phyloP scores from a whole-genome alignment of 305 asterid genomes.

The Fraxinus platypoda region DNA sequence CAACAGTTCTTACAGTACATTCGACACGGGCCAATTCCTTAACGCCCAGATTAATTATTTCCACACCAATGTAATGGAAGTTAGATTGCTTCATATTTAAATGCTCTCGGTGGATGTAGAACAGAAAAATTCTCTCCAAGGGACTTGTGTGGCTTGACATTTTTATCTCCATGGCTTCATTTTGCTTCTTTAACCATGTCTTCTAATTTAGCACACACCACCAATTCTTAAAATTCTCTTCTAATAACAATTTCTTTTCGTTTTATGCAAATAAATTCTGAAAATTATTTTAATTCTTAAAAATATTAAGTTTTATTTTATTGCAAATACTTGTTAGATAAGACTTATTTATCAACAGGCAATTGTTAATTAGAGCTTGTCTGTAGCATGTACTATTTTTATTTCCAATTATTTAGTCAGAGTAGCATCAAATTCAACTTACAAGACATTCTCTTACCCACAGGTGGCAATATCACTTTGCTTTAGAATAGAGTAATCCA shows the following conservation, averaged over 20 bases:
- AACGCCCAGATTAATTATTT: neutral
- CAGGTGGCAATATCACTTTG: neutral
- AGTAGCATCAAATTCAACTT: neutral
- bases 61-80: conserved; percentile 7
- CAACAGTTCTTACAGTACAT: conserved; percentile 10
- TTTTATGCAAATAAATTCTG: neutral
- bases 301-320: neutral
- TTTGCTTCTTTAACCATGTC: neutral
- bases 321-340: neutral
- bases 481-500: neutral
- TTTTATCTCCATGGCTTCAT: neutral
- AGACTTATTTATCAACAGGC: neutral
- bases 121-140: neutral
- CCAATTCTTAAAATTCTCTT: neutral
- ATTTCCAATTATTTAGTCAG: neutral
- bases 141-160: neutral
- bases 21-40: neutral
- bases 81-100: neutral
- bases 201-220: neutral
- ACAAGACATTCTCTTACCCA: neutral
- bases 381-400: neutral
- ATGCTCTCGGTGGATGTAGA: conserved; percentile 2
- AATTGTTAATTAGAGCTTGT: neutral
- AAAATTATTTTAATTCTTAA: neutral
- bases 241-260: neutral